Evolutionary conservation across 805 yeast genomes (phyloP).

Genomic region (Lipomyces sp.): DNA sequence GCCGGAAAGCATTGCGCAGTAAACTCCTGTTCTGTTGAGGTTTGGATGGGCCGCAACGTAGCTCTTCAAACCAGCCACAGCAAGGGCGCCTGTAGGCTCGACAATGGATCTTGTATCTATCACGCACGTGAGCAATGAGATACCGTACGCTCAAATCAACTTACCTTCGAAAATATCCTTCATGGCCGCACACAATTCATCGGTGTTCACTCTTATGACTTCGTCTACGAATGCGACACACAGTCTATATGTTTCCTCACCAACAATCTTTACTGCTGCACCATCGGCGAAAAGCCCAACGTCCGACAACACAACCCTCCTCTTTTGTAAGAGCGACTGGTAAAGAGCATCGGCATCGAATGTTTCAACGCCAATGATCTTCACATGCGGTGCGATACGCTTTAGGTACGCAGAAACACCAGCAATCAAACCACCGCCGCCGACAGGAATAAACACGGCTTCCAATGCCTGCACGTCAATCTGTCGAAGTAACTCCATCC

Average conservation of each 20-base stretch:
- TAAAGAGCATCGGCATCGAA: conserved; percentile 92
- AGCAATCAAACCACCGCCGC: conserved; percentile 96
- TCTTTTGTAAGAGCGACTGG: conserved; percentile 63
- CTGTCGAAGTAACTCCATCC: conserved; percentile 89
- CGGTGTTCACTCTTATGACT: conserved; percentile 81
- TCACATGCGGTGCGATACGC: conserved; percentile 96
- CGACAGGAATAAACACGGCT: conserved; percentile 91
- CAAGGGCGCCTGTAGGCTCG: conserved; percentile 96
- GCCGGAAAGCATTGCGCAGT: conserved; percentile 87
- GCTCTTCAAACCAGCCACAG: conserved; percentile 92
- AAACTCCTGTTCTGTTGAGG: conserved; percentile 67
- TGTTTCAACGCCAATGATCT: conserved; percentile 94
- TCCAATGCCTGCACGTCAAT: conserved; percentile 58
- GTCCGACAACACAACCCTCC: conserved; percentile 60
- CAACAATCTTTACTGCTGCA: conserved; percentile 88
- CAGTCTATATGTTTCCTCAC: conserved; percentile 88
- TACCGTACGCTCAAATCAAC: background rate
- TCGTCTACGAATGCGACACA: conserved; percentile 84
- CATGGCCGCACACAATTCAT: conserved; percentile 95
- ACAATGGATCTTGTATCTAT: conserved; percentile 85
- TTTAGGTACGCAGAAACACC: conserved; percentile 91
- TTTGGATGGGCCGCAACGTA: conserved; percentile 73
- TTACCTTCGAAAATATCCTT: conserved; percentile 82
- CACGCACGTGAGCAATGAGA: conserved; percentile 2
- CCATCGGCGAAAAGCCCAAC: conserved; percentile 99